A percentile compares a stretch with the other conserved stretches of the same genome.
phyloP scores from a whole-genome alignment of 192 early-diverging fungal genomes.

The Coemansia reversa region DNA sequence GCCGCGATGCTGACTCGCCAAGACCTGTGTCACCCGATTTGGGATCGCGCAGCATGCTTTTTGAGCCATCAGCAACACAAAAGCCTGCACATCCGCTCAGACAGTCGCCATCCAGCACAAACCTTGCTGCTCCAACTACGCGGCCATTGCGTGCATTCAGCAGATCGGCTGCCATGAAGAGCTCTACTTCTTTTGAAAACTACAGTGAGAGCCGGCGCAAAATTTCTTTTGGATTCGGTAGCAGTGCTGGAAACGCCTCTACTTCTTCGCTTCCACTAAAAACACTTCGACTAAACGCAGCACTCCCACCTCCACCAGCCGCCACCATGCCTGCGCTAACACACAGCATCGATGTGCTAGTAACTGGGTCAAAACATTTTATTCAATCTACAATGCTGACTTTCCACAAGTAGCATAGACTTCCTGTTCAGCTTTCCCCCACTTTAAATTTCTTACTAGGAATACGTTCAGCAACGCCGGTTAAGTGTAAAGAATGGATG shows the following conservation, averaged over 20 bases:
- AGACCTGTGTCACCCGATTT: constrained; percentile 11
- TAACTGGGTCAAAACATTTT: constrained; percentile 43
- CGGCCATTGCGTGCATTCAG: constrained; percentile 26
- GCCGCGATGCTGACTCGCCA: background rate
- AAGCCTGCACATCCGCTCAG: constrained; percentile 12
- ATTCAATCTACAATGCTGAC: constrained; percentile 29
- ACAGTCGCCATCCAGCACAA: constrained; percentile 30
- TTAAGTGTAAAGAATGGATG: too few species aligned
- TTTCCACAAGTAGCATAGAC: constrained; percentile 11
- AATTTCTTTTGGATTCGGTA: constrained; percentile 22
- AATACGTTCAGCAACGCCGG: too few species aligned
- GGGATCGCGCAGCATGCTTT: constrained; percentile 16
- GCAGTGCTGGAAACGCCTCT: constrained; percentile 15
- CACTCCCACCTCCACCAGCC: constrained; percentile 16
- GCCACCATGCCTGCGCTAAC: background rate
- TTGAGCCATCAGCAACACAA: constrained; percentile 17
- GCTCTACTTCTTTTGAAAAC: constrained; percentile 34
- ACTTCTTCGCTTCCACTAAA: constrained; percentile 33
- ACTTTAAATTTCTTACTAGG: background rate
- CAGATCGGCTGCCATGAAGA: constrained; percentile 18
- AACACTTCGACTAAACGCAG: constrained; percentile 8
- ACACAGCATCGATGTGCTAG: constrained; percentile 30
- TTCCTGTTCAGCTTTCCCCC: background rate
- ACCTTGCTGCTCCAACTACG: constrained; percentile 8
- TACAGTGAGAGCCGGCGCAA: constrained; percentile 28